Percentiles rank a stretch among this genome's conserved stretches.
Conservation (phyloP, 2,329 filamentous ascomycete species). For the Neurospora sp. region DNA sequence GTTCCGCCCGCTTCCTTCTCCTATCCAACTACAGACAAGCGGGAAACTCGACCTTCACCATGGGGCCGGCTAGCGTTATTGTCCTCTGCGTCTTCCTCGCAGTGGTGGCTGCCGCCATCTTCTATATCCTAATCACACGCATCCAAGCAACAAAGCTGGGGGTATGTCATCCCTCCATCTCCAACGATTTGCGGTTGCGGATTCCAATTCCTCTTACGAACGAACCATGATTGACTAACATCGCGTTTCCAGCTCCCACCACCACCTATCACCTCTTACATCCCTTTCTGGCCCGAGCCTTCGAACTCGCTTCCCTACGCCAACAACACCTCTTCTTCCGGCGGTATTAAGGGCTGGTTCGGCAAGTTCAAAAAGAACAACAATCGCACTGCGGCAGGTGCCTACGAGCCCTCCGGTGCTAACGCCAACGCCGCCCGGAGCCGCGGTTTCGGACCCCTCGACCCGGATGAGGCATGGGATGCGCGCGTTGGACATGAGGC, state of each 20-base stretch:
- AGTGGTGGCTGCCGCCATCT: constrained; percentile 43
- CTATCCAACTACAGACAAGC: neutral
- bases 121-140: constrained; percentile 64
- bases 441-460: constrained; percentile 58
- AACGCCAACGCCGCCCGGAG: constrained; percentile 34
- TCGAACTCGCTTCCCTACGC: constrained; percentile 26
- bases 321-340: constrained; percentile 43
- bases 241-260: constrained; percentile 48
- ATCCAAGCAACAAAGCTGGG: constrained; percentile 64
- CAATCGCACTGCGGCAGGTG: constrained; percentile 56
- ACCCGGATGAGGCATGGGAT: constrained; percentile 84
- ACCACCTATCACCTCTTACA: constrained; percentile 56
- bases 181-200: neutral
- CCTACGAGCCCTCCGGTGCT: constrained; percentile 47
- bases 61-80: constrained; percentile 56
- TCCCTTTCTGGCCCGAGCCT: constrained; percentile 57
- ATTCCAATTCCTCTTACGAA: neutral
- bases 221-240: neutral
- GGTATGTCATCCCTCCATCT: constrained; percentile 31
- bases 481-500: constrained; percentile 63
- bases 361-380: constrained; percentile 55
- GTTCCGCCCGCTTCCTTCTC: neutral
- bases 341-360: constrained; percentile 64
- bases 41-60: constrained; percentile 22
- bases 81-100: constrained; percentile 63